A percentile compares a stretch with the other conserved stretches of the same genome.
phyloP scores from a whole-genome alignment of 75 land plant species.

The Selaginella tamariscina region DNA sequence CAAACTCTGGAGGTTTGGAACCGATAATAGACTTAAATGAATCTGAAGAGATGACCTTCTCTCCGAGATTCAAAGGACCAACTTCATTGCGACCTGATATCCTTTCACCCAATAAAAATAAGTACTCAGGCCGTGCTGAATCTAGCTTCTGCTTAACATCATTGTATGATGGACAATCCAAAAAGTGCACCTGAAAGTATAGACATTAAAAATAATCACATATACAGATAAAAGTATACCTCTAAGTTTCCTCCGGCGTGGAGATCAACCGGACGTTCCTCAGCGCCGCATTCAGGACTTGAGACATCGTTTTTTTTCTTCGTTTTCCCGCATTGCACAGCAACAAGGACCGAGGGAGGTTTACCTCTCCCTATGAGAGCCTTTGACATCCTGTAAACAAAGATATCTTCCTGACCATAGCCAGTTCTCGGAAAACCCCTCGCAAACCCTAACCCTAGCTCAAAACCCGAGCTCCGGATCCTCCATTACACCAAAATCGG shows the following conservation, averaged over 20 bases:
- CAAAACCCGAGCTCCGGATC: no score
- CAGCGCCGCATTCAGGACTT: not conserved
- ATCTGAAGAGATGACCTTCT: slow-evolving; percentile 33
- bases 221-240: not conserved
- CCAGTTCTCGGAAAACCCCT: not conserved
- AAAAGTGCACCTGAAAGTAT: slow-evolving; percentile 43
- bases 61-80: slow-evolving; percentile 49
- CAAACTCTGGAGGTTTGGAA: slow-evolving; percentile 49
- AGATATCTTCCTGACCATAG: slow-evolving; percentile 8
- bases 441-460: not conserved
- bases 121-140: slow-evolving; percentile 41
- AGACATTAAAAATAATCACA: not conserved
- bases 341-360: slow-evolving; percentile 26
- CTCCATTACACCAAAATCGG: no score
- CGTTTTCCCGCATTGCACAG: slow-evolving; percentile 31
- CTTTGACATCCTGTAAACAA: slow-evolving; percentile 25
- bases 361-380: slow-evolving; percentile 19
- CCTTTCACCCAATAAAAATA: slow-evolving; percentile 50
- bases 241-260: slow-evolving; percentile 5
- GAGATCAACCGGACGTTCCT: not conserved
- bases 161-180: slow-evolving; percentile 45
- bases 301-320: slow-evolving; percentile 22
- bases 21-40: slow-evolving; percentile 36
- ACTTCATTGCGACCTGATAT: slow-evolving; percentile 38
- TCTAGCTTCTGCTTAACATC: slow-evolving; percentile 37